A percentile compares a stretch with the other conserved stretches of the same genome.
These are phyloP conservation scores for Botrytis fabae DNA, from an alignment of 2,329 filamentous ascomycete genomes.

Conservation along the genomic window DNA sequence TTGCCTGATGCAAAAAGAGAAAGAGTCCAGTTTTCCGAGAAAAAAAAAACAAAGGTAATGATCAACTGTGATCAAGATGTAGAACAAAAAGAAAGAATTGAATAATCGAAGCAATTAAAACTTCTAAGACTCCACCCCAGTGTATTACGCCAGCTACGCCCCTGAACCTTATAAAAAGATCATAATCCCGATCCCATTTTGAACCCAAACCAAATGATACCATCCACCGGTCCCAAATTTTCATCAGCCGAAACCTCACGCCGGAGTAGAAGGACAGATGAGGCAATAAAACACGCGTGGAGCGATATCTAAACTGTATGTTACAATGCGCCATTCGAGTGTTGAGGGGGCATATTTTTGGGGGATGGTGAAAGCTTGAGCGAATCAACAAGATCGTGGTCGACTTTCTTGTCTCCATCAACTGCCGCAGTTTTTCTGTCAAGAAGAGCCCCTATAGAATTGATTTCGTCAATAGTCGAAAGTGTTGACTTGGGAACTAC, in stretches of 20 bases:
- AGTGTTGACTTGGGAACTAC: conserved; percentile 44
- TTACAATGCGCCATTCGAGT: conserved; percentile 42
- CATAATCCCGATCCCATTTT: conserved; percentile 35
- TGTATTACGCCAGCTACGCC: conserved; percentile 22
- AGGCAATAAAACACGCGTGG: conserved; percentile 29
- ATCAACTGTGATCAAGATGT: neutral
- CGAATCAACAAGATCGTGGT: conserved; percentile 28
- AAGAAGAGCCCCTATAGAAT: conserved; percentile 40
- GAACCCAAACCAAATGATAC: conserved; percentile 28
- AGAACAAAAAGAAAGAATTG: conserved; percentile 6
- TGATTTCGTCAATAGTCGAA: conserved; percentile 46
- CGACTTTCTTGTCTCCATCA: conserved; percentile 41
- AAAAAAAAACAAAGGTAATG: conserved; percentile 10
- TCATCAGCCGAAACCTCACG: conserved; percentile 32
- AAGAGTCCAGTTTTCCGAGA: neutral
- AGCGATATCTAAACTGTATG: conserved; percentile 40
- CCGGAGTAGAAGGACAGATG: conserved; percentile 31
- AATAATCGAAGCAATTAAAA: conserved; percentile 5
- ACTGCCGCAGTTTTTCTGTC: conserved; percentile 40
- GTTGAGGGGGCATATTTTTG: conserved; percentile 29
- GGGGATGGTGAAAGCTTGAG: conserved; percentile 24
- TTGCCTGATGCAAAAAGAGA: conserved; percentile 14
- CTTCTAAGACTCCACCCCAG: conserved; percentile 18
- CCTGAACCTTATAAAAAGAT: conserved; percentile 14
- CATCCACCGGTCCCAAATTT: conserved; percentile 26